Percentiles rank a stretch among this genome's conserved stretches.
phyloP scores from a whole-genome alignment of 2,329 filamentous ascomycete species.

The Botrytis pseudocinerea region DNA sequence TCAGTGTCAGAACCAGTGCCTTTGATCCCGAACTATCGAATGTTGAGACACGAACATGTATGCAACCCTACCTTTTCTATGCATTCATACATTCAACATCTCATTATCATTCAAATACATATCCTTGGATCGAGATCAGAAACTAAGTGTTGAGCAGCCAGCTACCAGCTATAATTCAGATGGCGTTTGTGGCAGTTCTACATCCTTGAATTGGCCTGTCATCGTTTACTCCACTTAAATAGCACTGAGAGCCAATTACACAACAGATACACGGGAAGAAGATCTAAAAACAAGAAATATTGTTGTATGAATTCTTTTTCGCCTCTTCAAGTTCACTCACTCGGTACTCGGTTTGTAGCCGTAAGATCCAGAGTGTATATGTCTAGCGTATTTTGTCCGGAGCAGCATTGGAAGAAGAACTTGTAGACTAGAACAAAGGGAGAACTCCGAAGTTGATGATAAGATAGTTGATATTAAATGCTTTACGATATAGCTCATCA shows the following conservation, averaged over 20 bases:
- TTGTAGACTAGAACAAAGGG: background rate
- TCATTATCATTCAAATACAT: background rate
- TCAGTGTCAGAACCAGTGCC: too few relatives aligned
- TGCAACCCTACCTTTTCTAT: background rate
- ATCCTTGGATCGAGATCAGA: background rate
- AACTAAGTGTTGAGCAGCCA: background rate
- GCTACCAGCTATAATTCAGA: background rate
- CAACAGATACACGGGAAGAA: background rate
- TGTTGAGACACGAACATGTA: background rate
- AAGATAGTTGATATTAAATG: background rate
- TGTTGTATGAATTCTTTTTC: background rate
- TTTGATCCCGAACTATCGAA: background rate
- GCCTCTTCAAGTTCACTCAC: background rate
- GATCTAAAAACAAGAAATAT: background rate
- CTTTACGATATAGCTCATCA: background rate
- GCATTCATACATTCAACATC: background rate
- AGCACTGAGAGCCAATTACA: background rate
- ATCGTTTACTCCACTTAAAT: background rate
- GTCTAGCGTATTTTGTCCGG: background rate
- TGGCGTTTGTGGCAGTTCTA: background rate
- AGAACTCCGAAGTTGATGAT: background rate
- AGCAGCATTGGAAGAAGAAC: background rate
- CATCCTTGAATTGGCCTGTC: background rate
- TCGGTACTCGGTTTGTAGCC: background rate
- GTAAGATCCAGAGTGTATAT: background rate